These are phyloP conservation scores for Puccinia brachypodii DNA, from an alignment of 1,284 basidiomycete genomes.

Conservation along the genomic window DNA sequence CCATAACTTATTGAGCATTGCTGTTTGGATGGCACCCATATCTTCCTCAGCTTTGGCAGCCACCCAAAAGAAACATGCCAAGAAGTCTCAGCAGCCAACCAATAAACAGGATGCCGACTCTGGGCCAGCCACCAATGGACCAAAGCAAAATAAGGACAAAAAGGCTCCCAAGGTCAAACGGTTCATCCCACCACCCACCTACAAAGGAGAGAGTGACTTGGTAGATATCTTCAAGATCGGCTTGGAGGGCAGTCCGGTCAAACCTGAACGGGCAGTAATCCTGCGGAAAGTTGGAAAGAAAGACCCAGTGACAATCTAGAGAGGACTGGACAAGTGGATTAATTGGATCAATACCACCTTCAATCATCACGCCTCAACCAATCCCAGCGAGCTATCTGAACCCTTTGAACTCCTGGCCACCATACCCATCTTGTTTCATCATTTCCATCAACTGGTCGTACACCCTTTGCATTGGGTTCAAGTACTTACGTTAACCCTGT, in stretches of 20 bases:
- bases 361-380: not conserved
- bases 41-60: slow-evolving; percentile 46
- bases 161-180: slow-evolving; percentile 42
- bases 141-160: slow-evolving; percentile 36
- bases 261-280: slow-evolving; percentile 35
- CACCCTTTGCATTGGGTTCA: slow-evolving; percentile 42
- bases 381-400: slow-evolving; percentile 2
- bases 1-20: not conserved
- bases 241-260: slow-evolving; percentile 24
- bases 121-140: not conserved
- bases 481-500: slow-evolving; percentile 13
- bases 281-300: slow-evolving; percentile 44
- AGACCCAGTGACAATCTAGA: slow-evolving; percentile 46
- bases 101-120: slow-evolving; percentile 1
- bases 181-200: slow-evolving; percentile 44
- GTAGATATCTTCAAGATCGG: slow-evolving; percentile 46
- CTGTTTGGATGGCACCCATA: slow-evolving; percentile 42
- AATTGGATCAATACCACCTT: slow-evolving; percentile 30
- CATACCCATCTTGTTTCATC: slow-evolving; percentile 39
- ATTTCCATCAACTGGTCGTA: slow-evolving; percentile 24
- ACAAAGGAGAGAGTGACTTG: slow-evolving; percentile 38
- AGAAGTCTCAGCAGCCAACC: slow-evolving; percentile 13
- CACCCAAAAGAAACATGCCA: slow-evolving; percentile 47
- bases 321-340: slow-evolving; percentile 43
- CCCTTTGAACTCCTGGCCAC: slow-evolving; percentile 24